Conservation (phyloP, 345 rosid species). For the Viola odorata region DNA sequence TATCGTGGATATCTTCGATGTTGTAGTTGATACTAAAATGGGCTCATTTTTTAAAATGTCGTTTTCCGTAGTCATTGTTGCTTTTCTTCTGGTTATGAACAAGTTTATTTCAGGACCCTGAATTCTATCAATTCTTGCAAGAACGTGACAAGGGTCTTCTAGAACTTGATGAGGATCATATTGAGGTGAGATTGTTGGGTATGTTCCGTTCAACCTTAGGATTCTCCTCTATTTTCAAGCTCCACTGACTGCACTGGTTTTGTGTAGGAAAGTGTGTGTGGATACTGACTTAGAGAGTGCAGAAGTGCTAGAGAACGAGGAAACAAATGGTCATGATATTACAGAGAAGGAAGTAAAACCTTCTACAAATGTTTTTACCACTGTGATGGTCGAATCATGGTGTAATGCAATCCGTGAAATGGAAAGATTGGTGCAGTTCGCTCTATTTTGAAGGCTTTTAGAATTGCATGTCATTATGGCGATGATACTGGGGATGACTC, state of each 20-base stretch:
- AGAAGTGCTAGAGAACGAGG: conserved; percentile 34
- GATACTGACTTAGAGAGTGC: conserved; percentile 46
- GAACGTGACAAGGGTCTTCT: conserved; percentile 73
- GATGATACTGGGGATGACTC: conserved; percentile 75
- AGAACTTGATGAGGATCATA: conserved; percentile 62
- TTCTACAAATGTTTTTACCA: conserved; percentile 48
- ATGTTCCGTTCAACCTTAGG: not conserved
- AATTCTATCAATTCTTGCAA: conserved; percentile 70
- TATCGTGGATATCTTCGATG: not conserved
- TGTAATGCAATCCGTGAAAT: conserved; percentile 47
- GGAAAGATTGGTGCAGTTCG: conserved; percentile 62
- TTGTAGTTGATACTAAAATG: not conserved
- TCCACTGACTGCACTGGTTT: conserved; percentile 3
- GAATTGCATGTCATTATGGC: conserved; percentile 93
- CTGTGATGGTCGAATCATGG: conserved; percentile 80
- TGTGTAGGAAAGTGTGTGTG: conserved; percentile 41
- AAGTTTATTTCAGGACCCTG: conserved; percentile 60
- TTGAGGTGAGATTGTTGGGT: conserved; percentile 45
- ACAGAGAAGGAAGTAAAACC: conserved; percentile 35
- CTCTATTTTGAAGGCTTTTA: conserved; percentile 77
- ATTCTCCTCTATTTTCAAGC: not conserved
- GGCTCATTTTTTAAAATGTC: not conserved
- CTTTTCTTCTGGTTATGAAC: not conserved
- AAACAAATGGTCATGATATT: conserved; percentile 20
- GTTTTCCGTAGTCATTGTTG: too few relatives aligned